Evolutionary conservation across 2,329 filamentous ascomycete species (phyloP), one percentile per base, ranked within the genome.

Genomic region (Hortaea werneckii): DNA sequence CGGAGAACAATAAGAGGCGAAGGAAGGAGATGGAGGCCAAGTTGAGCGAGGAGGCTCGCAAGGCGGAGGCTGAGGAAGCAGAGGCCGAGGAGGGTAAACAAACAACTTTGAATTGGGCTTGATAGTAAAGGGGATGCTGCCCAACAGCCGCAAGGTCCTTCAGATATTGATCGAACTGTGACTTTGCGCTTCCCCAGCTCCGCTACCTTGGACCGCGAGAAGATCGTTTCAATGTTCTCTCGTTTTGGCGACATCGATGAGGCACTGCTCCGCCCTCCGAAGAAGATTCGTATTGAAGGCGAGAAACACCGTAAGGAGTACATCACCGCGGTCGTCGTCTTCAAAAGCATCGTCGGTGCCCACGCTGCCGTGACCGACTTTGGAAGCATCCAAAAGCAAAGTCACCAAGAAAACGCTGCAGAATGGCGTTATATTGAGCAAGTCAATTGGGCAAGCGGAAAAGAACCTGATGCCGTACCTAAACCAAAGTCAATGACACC

Each of bases 221-320:
- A 63, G 7, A 52, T 81, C 8, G 56, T 54, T 6, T 52, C 58
- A 5, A 62, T 76, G 10, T 80, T 80, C 57, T 61, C 64, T 1
- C 62, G 66, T 11, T 80, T 79, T 54, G 78, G 78, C n/a, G 67
- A 70, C 40, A 66, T 82, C 9, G 76, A 81, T 50, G 74, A 71
- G 49, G 65, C 72, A 38, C 61, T 78, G 30, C 64, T 78, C 41
- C 77, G 75, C 50, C 76, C 79, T 54, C 75, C 75, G 51, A 55
- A 45, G 58, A 62, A 59, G 43, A 39, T 53, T 12, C 62, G 60
- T 44, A 30, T 53, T 9, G 54, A 57, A 13, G 59, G 57, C 41
- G 54, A 58, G 37, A 62, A 61, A 48, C 58, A 61, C 37, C 46
- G 52, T 11, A 42, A 47, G 35, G 45, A 52, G 4, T 60, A 56